These are phyloP conservation scores for Xylariaceae sp. DNA, from an alignment of 2,329 filamentous ascomycete genomes.

Conservation along the genomic window DNA sequence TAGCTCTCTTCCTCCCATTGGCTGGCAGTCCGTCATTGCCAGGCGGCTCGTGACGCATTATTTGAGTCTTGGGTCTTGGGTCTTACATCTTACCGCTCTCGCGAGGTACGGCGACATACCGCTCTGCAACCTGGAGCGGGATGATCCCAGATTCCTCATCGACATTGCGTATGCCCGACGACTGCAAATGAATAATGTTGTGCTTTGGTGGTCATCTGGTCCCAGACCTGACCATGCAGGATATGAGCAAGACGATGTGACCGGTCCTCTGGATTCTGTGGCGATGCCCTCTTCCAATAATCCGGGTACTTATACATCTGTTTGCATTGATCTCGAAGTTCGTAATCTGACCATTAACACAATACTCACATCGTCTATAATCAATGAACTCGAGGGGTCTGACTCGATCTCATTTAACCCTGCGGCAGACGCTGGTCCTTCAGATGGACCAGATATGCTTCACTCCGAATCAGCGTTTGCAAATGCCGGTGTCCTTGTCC, in stretches of 20 bases:
- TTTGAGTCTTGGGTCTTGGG: conserved; percentile 87
- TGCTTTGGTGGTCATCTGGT: conserved; percentile 93
- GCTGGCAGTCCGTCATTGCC: conserved; percentile 88
- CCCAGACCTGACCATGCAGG: conserved; percentile 91
- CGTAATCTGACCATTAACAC: conserved; percentile 97
- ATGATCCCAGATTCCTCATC: conserved; percentile 92
- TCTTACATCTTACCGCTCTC: conserved; percentile 80
- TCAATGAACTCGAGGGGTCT: conserved; percentile 91
- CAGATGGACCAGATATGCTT: conserved; percentile 64
- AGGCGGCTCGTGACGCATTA: conserved; percentile 86
- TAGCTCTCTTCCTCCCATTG: conserved; percentile 81
- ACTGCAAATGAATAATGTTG: conserved; percentile 84
- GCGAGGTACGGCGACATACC: conserved; percentile 92
- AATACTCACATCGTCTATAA: conserved; percentile 89
- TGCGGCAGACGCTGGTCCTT: conserved; percentile 57
- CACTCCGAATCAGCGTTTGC: conserved; percentile 89
- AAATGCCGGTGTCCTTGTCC: conserved; percentile 82
- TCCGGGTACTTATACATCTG: conserved; percentile 88
- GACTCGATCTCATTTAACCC: conserved; percentile 85
- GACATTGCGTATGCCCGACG: conserved; percentile 91
- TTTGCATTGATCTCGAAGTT: conserved; percentile 92
- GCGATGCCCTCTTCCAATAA: conserved; percentile 93
- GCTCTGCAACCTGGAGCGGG: conserved; percentile 89
- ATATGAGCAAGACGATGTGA: conserved; percentile 87
- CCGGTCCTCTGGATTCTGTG: conserved; percentile 77